Evolutionary conservation across 2,329 filamentous ascomycete species (phyloP).

Genomic region (Fusarium sterilihyphosum): DNA sequence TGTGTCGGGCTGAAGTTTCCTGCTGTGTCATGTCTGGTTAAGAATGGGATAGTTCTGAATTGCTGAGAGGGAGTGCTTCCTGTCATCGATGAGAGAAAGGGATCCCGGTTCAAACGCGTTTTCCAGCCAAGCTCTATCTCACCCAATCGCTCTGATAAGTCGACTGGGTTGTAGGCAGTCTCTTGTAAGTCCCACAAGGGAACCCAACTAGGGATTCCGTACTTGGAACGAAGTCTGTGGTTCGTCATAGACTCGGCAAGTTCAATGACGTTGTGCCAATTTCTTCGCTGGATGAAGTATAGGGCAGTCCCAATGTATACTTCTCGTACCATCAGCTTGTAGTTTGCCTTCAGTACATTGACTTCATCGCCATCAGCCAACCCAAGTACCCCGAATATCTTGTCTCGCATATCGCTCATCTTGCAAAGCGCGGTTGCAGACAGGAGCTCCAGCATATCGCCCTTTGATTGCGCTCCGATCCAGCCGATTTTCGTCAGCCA

Average conservation of each 20-base stretch:
- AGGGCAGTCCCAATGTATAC: constrained; percentile 24
- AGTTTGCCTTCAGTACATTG: constrained; percentile 2
- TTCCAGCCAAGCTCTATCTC: not conserved
- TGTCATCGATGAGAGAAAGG: not conserved
- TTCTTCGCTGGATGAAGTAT: constrained; percentile 6
- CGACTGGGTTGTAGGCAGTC: not conserved
- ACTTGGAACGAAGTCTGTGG: not conserved
- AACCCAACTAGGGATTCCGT: constrained; percentile 27
- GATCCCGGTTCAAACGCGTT: not conserved
- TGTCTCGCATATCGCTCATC: constrained; percentile 19
- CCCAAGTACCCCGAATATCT: constrained; percentile 22
- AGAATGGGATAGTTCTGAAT: not conserved
- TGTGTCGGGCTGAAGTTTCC: not conserved
- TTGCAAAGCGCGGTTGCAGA: constrained; percentile 8
- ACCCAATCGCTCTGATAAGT: not conserved
- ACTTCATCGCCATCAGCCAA: not conserved
- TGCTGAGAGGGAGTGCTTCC: not conserved
- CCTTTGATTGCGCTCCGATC: not conserved
- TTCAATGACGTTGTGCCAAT: not conserved
- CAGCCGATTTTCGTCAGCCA: constrained; percentile 10
- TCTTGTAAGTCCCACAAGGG: constrained; percentile 19
- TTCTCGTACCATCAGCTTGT: constrained; percentile 23
- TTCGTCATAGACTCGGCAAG: not conserved
- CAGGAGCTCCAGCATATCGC: not conserved
- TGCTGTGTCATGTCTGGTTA: not conserved